Percentiles rank a stretch among this genome's conserved stretches.
phyloP scores from a whole-genome alignment of 2,329 filamentous ascomycete genomes.

The Gnomoniopsis smithogilvyi region DNA sequence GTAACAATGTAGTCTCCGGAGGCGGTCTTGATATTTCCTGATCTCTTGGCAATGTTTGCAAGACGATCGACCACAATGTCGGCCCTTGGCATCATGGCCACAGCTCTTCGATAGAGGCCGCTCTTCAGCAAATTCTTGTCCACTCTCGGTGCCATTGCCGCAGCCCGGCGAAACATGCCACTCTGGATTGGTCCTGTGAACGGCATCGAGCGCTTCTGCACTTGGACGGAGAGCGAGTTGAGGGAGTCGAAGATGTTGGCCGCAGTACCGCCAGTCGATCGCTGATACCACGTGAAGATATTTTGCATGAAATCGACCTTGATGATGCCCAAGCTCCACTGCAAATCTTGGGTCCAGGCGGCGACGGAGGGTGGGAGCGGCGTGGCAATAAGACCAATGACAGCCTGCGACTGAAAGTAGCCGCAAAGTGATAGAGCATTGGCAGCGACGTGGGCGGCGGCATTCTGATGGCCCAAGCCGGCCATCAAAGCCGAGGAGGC shows the following conservation, averaged over 20 bases:
- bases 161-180: background rate
- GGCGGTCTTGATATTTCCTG: conserved; percentile 35
- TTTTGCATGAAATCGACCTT: conserved; percentile 72
- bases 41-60: conserved; percentile 12
- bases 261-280: conserved; percentile 75
- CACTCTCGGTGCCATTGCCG: background rate
- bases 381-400: conserved; percentile 75
- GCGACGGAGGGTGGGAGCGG: conserved; percentile 75
- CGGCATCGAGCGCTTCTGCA: conserved; percentile 60
- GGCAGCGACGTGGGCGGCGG: conserved; percentile 80
- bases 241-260: conserved; percentile 70
- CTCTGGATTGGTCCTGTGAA: conserved; percentile 30
- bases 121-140: conserved; percentile 40
- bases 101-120: conserved; percentile 24
- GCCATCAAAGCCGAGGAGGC: conserved; percentile 78
- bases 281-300: conserved; percentile 86
- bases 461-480: conserved; percentile 80
- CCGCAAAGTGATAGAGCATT: conserved; percentile 81
- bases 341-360: conserved; percentile 87
- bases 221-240: conserved; percentile 67
- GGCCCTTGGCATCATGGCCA: conserved; percentile 30
- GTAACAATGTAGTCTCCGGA: conserved; percentile 55
- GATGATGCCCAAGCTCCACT: conserved; percentile 91
- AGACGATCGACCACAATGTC: conserved; percentile 10
- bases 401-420: conserved; percentile 84